Conservation (phyloP, 192 early-diverging fungal genomes). For the Backusella parvicylindrica region DNA sequence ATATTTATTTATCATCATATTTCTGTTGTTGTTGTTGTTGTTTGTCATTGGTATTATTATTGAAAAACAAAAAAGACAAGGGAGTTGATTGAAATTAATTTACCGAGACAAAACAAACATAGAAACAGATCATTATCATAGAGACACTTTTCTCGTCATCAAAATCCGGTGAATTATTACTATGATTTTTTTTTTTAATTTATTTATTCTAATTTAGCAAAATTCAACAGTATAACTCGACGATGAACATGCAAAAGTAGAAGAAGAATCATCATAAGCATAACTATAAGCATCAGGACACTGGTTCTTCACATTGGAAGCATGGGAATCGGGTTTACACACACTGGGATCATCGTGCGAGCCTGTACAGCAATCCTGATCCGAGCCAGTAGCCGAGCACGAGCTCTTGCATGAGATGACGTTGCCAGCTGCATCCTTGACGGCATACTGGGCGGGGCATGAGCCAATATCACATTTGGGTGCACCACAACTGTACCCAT, state of each 20-base stretch:
- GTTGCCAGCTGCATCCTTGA: slow-evolving; percentile 18
- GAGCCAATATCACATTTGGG: slow-evolving; percentile 13
- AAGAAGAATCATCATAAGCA: slow-evolving; percentile 35
- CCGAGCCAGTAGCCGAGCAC: slow-evolving; percentile 15
- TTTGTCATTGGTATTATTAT: neutral
- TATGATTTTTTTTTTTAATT: neutral
- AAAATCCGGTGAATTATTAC: neutral
- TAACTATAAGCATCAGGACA: slow-evolving; percentile 30
- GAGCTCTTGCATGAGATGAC: slow-evolving; percentile 22
- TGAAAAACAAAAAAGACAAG: neutral
- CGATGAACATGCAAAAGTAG: slow-evolving; percentile 12
- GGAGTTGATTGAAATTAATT: neutral
- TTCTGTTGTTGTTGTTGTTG: neutral
- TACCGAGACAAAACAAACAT: neutral
- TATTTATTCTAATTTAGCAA: neutral
- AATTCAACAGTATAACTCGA: slow-evolving; percentile 11
- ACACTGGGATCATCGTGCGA: neutral
- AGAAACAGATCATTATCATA: neutral
- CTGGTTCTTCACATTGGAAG: slow-evolving; percentile 10
- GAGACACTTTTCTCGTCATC: neutral
- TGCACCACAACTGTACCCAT: slow-evolving; percentile 18
- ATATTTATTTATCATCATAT: neutral
- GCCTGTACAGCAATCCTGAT: slow-evolving; percentile 27
- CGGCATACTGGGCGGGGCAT: slow-evolving; percentile 8
- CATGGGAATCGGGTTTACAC: slow-evolving; percentile 6